Conservation (phyloP, 192 early-diverging fungal genomes). For the Haplosporangium gracile region DNA sequence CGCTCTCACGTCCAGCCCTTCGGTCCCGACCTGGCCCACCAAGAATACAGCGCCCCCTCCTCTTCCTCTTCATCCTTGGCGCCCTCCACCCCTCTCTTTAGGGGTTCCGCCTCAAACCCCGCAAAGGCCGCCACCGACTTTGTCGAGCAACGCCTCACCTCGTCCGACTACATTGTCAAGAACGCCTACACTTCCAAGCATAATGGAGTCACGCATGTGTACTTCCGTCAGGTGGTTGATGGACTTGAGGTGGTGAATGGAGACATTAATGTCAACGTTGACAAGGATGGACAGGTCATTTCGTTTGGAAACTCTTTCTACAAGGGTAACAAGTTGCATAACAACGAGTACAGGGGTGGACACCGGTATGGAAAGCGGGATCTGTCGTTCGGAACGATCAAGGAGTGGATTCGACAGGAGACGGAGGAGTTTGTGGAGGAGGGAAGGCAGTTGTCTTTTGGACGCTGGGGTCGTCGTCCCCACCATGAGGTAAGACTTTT, state of each 20-base stretch:
- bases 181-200: conserved; percentile 77
- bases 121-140: conserved; percentile 63
- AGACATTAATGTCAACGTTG: conserved; percentile 88
- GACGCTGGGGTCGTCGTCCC: conserved; percentile 22
- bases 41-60: conserved; percentile 24
- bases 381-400: conserved; percentile 59
- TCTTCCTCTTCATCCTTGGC: conserved; percentile 1
- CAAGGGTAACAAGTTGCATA: conserved; percentile 13
- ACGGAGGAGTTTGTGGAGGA: conserved; percentile 25
- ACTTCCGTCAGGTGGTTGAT: conserved; percentile 79
- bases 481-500: conserved; percentile 7
- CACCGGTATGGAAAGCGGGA: conserved; percentile 5
- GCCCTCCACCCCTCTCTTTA: conserved; percentile 11
- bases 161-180: conserved; percentile 69
- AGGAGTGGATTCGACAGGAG: conserved; percentile 59
- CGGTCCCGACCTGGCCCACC: conserved; percentile 56
- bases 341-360: not conserved
- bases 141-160: conserved; percentile 56
- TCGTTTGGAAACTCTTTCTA: conserved; percentile 83
- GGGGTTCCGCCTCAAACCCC: conserved; percentile 36
- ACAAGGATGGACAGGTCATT: conserved; percentile 71
- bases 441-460: conserved; percentile 42
- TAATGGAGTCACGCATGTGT: conserved; percentile 88
- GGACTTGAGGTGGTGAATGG: conserved; percentile 85
- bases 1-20: conserved; percentile 48